Evolutionary conservation across 23 red algal genomes (phyloP), one percentile per base, ranked within the genome.

Genomic region (Rhodosorus marinus): DNA sequence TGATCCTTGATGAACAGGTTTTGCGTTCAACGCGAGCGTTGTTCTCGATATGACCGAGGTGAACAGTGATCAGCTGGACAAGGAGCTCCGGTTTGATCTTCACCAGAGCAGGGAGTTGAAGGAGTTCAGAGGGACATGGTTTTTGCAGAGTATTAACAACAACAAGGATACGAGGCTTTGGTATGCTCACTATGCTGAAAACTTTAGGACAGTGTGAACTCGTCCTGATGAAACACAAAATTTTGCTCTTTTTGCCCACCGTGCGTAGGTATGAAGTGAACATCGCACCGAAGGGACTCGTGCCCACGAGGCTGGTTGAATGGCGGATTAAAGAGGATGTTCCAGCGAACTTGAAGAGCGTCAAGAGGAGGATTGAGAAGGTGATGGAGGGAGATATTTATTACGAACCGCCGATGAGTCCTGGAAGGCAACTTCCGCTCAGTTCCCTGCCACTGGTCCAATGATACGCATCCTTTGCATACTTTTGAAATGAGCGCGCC

Each of bases 41-140:
- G n/a, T n/a, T n/a, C n/a, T n/a, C n/a, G 88, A 95, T 57, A 95
- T 95, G 88, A 81, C 33, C 1, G 88, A 95, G 69, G 36, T 75
- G 4, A 59, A 54, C 31, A 42, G 50, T 3, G n/a, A n/a, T n/a
- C 49, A 51, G 22, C 24, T 35, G 6, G 36, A 41, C 11, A 58
- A 74, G 4, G 70, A 65, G 40, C 79, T 95, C 6, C 46, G 62
- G 5, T 95, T 95, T 52, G 45, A 52, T 11, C 57, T 95, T 32
- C 78, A 67, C 8, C 25, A 54, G 20, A 79, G 69, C 38, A 6
- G 74, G 28, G 88, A 95, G 58, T 95, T 95, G 62, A 32, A 30
- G 0, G 25, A 55, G 14, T 95, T 95, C 38, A 41, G 75, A 17
- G 88, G 88, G n/a, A 47, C 54, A 0, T 95, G 88, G 88, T 45